Evolutionary conservation across 176 grass and related monocot species (phyloP).

Genomic region (Cenchrus fungigraminus): DNA sequence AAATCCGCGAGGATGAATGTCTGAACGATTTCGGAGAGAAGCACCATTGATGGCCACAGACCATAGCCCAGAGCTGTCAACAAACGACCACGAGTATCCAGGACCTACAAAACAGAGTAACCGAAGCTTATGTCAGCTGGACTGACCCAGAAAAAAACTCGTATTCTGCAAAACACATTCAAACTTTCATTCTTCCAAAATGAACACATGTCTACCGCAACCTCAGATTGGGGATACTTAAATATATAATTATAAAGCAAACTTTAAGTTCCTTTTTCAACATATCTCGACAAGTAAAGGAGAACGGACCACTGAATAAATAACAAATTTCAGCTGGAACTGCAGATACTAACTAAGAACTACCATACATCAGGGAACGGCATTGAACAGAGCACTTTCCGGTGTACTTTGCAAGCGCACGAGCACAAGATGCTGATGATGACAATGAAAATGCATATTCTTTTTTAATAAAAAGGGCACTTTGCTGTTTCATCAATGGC

Average conservation of each 20-base stretch:
- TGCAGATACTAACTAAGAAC: background rate
- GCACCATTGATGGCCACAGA: conserved; percentile 91
- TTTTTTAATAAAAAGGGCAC: background rate
- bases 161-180: background rate
- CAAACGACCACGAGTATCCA: conserved; percentile 86
- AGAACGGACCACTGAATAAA: background rate
- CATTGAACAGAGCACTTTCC: background rate
- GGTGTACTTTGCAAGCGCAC: background rate
- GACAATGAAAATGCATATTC: background rate
- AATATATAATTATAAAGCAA: background rate
- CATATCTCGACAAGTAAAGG: background rate
- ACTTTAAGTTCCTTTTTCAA: background rate
- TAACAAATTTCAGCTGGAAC: background rate
- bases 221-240: background rate
- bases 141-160: background rate
- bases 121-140: background rate
- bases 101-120: conserved; percentile 56
- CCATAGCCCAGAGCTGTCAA: conserved; percentile 94
- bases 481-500: background rate
- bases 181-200: background rate
- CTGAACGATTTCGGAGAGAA: conserved; percentile 90
- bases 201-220: background rate
- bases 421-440: background rate
- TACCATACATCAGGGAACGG: background rate
- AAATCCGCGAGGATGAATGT: conserved; percentile 99